Evolutionary conservation across 495 filamentous ascomycete species (phyloP), one percentile per base, ranked within the genome.

Genomic region (Neurospora terricola): DNA sequence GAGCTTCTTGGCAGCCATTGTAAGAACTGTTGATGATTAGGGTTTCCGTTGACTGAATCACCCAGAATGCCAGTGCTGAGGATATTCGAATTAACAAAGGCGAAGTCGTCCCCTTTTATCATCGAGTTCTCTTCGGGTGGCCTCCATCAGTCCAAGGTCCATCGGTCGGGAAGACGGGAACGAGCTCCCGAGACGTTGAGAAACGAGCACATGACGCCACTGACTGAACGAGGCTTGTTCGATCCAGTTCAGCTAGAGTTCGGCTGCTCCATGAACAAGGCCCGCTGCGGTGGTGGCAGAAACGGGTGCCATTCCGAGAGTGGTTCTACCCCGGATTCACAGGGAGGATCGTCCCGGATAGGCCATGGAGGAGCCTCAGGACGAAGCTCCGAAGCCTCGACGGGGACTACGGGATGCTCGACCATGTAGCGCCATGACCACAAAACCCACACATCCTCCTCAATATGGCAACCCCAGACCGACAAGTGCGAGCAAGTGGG

Each of bases 1-100:
- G 48, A 81, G 59, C 72, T 75, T 76, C 72, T 75, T 76, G 43
- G 73, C 71, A 62, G 74, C 78, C 78, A 80, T 81, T 73, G 78
- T 75, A 27, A 30, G 30, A 27, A 21, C 70, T 38, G 70, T 48
- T 71, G 39, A 70, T 38, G 54, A 39, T 45, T 14, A 48, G 38
- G 21, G 54, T 68, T 62, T 66, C 70, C 68, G 43, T 39, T 66
- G 38, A 48, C 38, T 72, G 54, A 69, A 36, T 39, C 10, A 42
- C 27, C 42, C 21, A 70, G 69, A 16, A 62, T 73, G 72, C 38
- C 36, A 48, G 38, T 69, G 73, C 69, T 72, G 59, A 23, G 27
- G 54, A 74, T 45, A n/a, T 9, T 34, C 14, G 69, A 38, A 23
- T 30, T 27, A 39, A 68, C 12, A 43, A 74, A 54, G 23, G 48